Percentiles rank a stretch among this genome's conserved stretches.
Conservation (phyloP, 2,329 filamentous ascomycete species). For the Apiospora saccharicola region DNA sequence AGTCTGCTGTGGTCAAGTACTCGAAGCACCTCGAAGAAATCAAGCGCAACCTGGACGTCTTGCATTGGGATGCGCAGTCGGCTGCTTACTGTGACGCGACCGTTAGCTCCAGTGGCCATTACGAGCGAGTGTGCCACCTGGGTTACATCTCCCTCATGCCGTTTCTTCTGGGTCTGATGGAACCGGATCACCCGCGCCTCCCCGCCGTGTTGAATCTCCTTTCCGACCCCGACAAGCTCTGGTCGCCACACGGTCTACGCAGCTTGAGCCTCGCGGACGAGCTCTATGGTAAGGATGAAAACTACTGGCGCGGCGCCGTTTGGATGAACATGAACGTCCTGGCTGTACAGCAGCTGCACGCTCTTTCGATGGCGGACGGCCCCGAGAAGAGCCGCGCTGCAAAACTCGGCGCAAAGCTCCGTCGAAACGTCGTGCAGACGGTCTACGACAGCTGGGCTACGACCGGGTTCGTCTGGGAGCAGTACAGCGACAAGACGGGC, state of each 20-base stretch:
- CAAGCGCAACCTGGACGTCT: constrained; percentile 83
- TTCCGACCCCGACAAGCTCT: constrained; percentile 81
- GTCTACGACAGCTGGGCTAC: constrained; percentile 87
- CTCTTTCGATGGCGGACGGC: constrained; percentile 71
- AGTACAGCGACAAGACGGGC: constrained; percentile 94
- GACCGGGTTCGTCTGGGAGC: constrained; percentile 99
- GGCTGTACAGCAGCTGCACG: constrained; percentile 77
- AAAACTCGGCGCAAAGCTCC: constrained; percentile 76
- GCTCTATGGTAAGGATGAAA: constrained; percentile 88
- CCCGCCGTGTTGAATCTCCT: constrained; percentile 80
- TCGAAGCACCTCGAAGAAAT: constrained; percentile 78
- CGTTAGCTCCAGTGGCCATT: constrained; percentile 93
- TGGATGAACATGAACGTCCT: constrained; percentile 99
- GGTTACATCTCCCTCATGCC: constrained; percentile 95
- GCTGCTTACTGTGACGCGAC: constrained; percentile 94
- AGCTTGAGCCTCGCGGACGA: constrained; percentile 85
- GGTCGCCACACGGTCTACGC: constrained; percentile 84
- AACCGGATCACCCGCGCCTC: constrained; percentile 77
- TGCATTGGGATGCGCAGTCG: constrained; percentile 89
- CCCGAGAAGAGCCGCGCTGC: constrained; percentile 73
- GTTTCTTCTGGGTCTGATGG: constrained; percentile 83
- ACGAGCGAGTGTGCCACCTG: constrained; percentile 89
- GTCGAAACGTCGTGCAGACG: constrained; percentile 86
- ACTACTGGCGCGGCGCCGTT: constrained; percentile 94
- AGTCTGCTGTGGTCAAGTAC: constrained; percentile 79